Conservation (phyloP, 2,329 filamentous ascomycete species). For the Orbilia oligospora region DNA sequence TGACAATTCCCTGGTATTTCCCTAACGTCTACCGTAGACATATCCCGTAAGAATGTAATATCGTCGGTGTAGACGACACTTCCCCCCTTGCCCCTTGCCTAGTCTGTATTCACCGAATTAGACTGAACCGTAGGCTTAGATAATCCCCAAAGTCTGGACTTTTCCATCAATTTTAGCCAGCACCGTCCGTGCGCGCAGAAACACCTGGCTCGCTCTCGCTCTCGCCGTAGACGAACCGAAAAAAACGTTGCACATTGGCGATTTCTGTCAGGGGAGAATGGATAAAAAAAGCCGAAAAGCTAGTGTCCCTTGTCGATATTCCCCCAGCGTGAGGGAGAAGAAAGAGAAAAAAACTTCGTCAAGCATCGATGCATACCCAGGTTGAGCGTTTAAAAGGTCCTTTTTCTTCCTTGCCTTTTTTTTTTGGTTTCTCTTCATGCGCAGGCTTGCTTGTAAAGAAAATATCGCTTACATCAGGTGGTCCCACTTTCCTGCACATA, state of each 20-base stretch:
- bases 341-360: neutral
- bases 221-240: slow-evolving; percentile 23
- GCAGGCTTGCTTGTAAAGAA: slow-evolving; percentile 51
- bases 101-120: neutral
- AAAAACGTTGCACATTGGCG: neutral
- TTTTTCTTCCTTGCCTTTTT: neutral
- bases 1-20: slow-evolving; percentile 7
- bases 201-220: slow-evolving; percentile 6
- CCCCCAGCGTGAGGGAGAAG: neutral
- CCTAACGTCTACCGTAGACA: neutral
- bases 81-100: neutral
- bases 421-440: slow-evolving; percentile 30
- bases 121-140: slow-evolving; percentile 13
- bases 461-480: slow-evolving; percentile 22
- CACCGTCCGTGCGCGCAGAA: slow-evolving; percentile 24
- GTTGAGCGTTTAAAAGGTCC: slow-evolving; percentile 1
- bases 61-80: neutral
- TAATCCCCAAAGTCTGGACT: slow-evolving; percentile 43
- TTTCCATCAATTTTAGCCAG: neutral
- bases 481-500: neutral
- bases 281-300: slow-evolving; percentile 26
- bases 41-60: neutral
- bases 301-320: neutral
- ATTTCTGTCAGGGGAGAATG: slow-evolving; percentile 21
- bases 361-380: neutral